Base-by-base conservation (phyloP, 176 grass and related monocot genomes). In the Rhynchospora tenuis region DNA sequence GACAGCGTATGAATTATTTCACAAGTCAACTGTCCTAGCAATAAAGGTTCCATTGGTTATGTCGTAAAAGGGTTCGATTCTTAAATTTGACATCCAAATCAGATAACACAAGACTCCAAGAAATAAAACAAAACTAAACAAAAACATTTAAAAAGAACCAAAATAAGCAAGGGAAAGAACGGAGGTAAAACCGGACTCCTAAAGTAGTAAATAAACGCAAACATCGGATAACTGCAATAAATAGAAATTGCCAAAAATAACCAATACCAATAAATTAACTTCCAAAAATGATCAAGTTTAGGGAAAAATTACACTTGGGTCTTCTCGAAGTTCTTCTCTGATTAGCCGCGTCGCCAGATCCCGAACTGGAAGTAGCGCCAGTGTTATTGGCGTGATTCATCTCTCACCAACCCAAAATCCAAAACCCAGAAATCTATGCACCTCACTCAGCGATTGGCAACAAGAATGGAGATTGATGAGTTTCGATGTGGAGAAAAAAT, bases 351-450 rank as follows among this genome's bases (percentile, higher is more conserved):
- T 82, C 80, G 28, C 19, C 59, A 50, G 80, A 62, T 82, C 60
- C 80, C 43, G 80, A 82, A 14, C 61, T 67, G 43, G 80, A 68
- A 51, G 60, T 20, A 82, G 45, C 80, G 10, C 43, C 80, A 48
- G 44, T 50, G 63, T 50, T 82, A 66, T 82, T 82, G n/a, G 45
- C 67, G 67, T 67, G 80, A 19, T 82, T 82, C 80, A 82, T 82
- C 59, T 26, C 29, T 55, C 23, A 80, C 26, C 48, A 80, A 38
- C 3, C 5, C 33, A 59, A 8, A n/a, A n/a, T n/a, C 11, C 56
- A 59, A 61, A 52, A 59, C 5, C 75, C 27, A 23, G 11, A 45
- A 52, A 76, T 52, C 72, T 76, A 51, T 52, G 45, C 17, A 52
- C 9, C 54, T 59, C 17, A 12, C 28, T 19, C 16, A 23, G 15